phyloP scores from a whole-genome alignment of 1,139 yeast genomes.

The Pichia sp. region DNA sequence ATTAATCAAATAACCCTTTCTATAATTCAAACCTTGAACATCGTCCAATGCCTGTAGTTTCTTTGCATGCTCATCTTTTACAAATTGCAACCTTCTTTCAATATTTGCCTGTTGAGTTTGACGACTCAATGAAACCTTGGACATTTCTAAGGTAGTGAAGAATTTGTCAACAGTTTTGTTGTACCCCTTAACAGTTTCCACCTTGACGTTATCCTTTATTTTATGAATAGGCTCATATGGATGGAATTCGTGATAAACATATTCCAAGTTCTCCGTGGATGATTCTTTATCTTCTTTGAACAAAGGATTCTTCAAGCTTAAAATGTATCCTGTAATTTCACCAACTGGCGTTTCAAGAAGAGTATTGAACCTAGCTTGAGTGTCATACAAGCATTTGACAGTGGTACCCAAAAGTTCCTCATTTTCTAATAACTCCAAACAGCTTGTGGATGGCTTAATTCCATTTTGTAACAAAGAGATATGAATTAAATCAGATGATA shows the following conservation, averaged over 20 bases:
- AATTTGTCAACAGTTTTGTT: slow-evolving; percentile 78
- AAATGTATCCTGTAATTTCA: slow-evolving; percentile 56
- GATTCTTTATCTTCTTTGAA: slow-evolving; percentile 37
- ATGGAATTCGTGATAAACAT: slow-evolving; percentile 74
- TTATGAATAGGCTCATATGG: slow-evolving; percentile 66
- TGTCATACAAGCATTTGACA: slow-evolving; percentile 43
- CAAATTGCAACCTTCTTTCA: slow-evolving; percentile 65
- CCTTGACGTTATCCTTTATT: slow-evolving; percentile 31
- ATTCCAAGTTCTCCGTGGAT: slow-evolving; percentile 39
- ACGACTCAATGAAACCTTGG: slow-evolving; percentile 64
- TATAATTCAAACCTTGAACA: slow-evolving; percentile 60
- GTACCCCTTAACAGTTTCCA: slow-evolving; percentile 49
- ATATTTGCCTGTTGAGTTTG: slow-evolving; percentile 79
- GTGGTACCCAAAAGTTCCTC: slow-evolving; percentile 30
- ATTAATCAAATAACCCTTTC: slow-evolving; percentile 72
- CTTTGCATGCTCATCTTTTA: slow-evolving; percentile 65
- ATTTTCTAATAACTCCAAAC: slow-evolving; percentile 27
- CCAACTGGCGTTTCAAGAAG: slow-evolving; percentile 32
- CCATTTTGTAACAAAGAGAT: slow-evolving; percentile 46
- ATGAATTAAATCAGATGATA: slow-evolving; percentile 75
- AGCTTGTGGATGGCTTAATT: slow-evolving; percentile 37
- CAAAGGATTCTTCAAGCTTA: slow-evolving; percentile 56
- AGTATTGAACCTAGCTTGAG: slow-evolving; percentile 39
- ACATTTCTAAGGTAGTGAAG: slow-evolving; percentile 80
- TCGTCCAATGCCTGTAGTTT: slow-evolving; percentile 65